phyloP scores from a whole-genome alignment of 495 filamentous ascomycete genomes.

The Daldinia decipiens region DNA sequence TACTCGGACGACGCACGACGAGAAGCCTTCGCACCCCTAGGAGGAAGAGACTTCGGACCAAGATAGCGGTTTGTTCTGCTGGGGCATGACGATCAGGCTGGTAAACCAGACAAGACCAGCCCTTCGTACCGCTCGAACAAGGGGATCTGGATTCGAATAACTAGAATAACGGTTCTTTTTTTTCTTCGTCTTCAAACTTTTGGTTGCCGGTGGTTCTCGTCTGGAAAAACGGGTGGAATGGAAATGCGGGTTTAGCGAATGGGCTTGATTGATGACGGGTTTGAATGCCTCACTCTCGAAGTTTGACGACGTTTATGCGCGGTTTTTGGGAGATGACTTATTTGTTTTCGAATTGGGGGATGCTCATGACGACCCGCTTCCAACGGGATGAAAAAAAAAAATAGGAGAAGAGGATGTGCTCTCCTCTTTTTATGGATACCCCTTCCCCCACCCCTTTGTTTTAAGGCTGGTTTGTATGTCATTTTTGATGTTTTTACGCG shows the following conservation, averaged over 20 bases:
- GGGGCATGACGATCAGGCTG: slow-evolving; percentile 35
- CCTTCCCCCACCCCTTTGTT: slow-evolving; percentile 18
- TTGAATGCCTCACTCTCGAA: slow-evolving; percentile 9
- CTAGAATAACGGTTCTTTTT: slow-evolving; percentile 18
- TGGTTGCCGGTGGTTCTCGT: slow-evolving; percentile 14
- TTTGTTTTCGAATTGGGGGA: slow-evolving; percentile 22
- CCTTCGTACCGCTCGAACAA: slow-evolving; percentile 2
- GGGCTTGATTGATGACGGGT: slow-evolving; percentile 19
- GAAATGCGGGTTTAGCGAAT: slow-evolving; percentile 10
- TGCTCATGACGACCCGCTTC: slow-evolving; percentile 22
- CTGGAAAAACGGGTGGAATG: slow-evolving; percentile 19
- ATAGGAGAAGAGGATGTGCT: slow-evolving; percentile 24
- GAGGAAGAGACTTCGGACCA: slow-evolving; percentile 30
- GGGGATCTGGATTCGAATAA: slow-evolving; percentile 11
- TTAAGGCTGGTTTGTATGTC: slow-evolving; percentile 22
- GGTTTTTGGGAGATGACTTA: slow-evolving; percentile 14
- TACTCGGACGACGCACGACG: slow-evolving; percentile 33
- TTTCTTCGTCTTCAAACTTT: slow-evolving; percentile 6
- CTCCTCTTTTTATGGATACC: slow-evolving; percentile 38
- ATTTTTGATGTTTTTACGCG: slow-evolving; percentile 9
- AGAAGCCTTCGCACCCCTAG: slow-evolving; percentile 40
- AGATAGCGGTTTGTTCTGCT: slow-evolving; percentile 17
- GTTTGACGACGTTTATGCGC: slow-evolving; percentile 28
- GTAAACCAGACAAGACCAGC: slow-evolving; percentile 19
- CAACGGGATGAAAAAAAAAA: slow-evolving; percentile 26